These are phyloP conservation scores for Geoglossum cookeanum DNA, from an alignment of 2,329 filamentous ascomycete genomes.

Conservation along the genomic window DNA sequence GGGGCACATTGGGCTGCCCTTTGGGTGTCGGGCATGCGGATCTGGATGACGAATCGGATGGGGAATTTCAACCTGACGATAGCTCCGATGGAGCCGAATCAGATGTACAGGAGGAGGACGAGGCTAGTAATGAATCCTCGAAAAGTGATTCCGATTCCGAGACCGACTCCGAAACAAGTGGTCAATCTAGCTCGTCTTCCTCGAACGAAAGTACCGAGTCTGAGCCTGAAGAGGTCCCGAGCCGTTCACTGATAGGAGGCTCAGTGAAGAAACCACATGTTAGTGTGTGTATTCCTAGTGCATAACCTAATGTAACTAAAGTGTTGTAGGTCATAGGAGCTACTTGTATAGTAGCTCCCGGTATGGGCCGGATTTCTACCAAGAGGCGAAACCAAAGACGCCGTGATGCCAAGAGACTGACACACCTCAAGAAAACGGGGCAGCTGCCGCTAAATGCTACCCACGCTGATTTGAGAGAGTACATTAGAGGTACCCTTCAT, in stretches of 20 bases:
- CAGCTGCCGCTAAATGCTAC: conserved; percentile 31
- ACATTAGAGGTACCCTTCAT: conserved; percentile 10
- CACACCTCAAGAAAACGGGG: conserved; percentile 33
- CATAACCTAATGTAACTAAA: neutral
- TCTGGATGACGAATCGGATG: conserved; percentile 15
- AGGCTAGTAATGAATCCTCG: conserved; percentile 8
- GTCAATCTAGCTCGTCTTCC: neutral
- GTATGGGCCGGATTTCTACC: conserved; percentile 31
- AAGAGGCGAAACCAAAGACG: conserved; percentile 35
- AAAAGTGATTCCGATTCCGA: conserved; percentile 17
- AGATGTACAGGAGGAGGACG: conserved; percentile 17
- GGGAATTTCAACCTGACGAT: conserved; percentile 11
- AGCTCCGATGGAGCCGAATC: conserved; percentile 5
- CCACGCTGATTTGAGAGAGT: conserved; percentile 26
- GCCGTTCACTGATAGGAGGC: neutral
- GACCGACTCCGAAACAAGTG: conserved; percentile 3
- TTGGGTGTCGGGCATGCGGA: conserved; percentile 11
- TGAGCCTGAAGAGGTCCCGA: conserved; percentile 6
- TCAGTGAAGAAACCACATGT: neutral
- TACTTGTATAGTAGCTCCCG: conserved; percentile 20
- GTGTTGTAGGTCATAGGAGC: no score
- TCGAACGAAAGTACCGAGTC: conserved; percentile 5
- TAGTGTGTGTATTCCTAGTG: neutral
- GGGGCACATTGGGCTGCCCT: conserved; percentile 12
- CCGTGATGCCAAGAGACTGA: conserved; percentile 29